Conservation (phyloP, 108 stramenopile genomes). For the Bacterosira constricta region DNA sequence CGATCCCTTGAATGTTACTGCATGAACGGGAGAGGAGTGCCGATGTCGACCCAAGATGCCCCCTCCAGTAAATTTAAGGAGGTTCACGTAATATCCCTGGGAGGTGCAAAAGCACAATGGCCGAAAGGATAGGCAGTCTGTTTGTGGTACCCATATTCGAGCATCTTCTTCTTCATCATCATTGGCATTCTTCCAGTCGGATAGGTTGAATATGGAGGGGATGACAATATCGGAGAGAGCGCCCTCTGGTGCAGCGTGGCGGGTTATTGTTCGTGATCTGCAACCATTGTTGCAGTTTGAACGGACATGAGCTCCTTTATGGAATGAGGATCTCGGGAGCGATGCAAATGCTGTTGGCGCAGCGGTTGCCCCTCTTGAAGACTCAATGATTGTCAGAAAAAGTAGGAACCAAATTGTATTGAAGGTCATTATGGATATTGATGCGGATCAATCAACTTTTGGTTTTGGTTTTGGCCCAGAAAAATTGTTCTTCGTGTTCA, state of each 20-base stretch:
- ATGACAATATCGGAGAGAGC: conserved; percentile 75
- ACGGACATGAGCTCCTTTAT: no score
- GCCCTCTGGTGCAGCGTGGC: conserved; percentile 59
- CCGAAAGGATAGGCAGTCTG: conserved; percentile 72
- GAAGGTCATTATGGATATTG: no score
- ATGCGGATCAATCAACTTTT: no score
- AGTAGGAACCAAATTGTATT: no score
- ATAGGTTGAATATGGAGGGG: conserved; percentile 53
- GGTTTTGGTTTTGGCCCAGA: no score
- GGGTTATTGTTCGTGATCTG: no score
- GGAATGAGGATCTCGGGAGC: no score
- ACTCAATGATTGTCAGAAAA: no score
- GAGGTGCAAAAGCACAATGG: conserved; percentile 76
- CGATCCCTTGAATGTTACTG: conserved; percentile 65
- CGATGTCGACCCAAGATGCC: conserved; percentile 73
- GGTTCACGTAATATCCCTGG: conserved; percentile 80
- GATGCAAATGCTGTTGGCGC: no score
- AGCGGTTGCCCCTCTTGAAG: no score
- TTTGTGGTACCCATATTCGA: conserved; percentile 79
- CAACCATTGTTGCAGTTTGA: no score
- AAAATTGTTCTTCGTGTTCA: no score
- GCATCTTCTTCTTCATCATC: conserved; percentile 53
- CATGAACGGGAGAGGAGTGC: conserved; percentile 81
- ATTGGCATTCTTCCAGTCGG: neutral
- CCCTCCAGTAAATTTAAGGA: conserved; percentile 66